These are phyloP conservation scores for Exophiala aquamarina DNA, from an alignment of 2,329 filamentous ascomycete genomes.

Conservation along the genomic window DNA sequence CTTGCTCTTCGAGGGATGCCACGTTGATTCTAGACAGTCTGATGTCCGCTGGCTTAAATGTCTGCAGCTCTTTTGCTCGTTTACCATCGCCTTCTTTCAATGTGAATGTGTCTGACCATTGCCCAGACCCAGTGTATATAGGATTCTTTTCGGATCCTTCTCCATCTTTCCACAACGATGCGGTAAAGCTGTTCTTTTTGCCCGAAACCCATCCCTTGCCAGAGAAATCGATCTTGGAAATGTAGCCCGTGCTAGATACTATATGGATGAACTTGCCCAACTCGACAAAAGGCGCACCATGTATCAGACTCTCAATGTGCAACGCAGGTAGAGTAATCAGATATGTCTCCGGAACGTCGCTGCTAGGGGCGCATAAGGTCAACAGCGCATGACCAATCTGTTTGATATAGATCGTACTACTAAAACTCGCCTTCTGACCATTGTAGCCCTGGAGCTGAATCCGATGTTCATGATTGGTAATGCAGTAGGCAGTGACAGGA, in stretches of 20 bases:
- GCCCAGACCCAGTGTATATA: slow-evolving; percentile 79
- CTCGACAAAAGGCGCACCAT: slow-evolving; percentile 76
- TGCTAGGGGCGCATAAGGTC: slow-evolving; percentile 61
- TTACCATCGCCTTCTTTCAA: slow-evolving; percentile 36
- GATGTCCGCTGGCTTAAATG: slow-evolving; percentile 57
- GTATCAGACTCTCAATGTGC: slow-evolving; percentile 89
- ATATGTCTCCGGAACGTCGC: slow-evolving; percentile 64
- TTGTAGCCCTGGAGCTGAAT: slow-evolving; percentile 81
- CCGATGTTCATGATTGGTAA: slow-evolving; percentile 81
- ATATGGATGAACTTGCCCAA: slow-evolving; percentile 84
- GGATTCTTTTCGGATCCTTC: slow-evolving; percentile 62
- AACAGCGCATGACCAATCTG: slow-evolving; percentile 87
- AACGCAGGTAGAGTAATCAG: slow-evolving; percentile 87
- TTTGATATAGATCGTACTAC: slow-evolving; percentile 90
- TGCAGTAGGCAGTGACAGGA: slow-evolving; percentile 90
- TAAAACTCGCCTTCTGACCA: slow-evolving; percentile 93
- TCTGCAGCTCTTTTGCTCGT: slow-evolving; percentile 48
- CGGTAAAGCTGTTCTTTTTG: slow-evolving; percentile 89
- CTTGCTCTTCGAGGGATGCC: slow-evolving; percentile 74
- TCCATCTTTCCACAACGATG: slow-evolving; percentile 67
- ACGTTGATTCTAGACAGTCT: slow-evolving; percentile 67
- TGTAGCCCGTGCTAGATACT: slow-evolving; percentile 79
- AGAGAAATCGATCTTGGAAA: slow-evolving; percentile 86
- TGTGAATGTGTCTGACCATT: slow-evolving; percentile 65
- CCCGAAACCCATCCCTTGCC: slow-evolving; percentile 93